Conservation (phyloP, 106 monocot species). For the Dioscorea zingiberensis region DNA sequence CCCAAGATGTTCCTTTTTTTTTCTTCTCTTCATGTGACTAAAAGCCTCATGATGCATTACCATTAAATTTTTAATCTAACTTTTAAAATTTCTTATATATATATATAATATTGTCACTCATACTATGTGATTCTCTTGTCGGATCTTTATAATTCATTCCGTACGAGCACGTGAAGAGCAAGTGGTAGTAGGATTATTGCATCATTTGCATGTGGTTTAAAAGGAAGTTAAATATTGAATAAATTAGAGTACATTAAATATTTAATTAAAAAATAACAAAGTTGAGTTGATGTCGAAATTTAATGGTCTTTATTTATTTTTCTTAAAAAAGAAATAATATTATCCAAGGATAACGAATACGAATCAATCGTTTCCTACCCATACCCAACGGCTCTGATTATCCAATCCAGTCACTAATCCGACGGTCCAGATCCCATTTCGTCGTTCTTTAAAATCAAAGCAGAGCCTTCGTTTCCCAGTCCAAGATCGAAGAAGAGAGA, state of each 20-base stretch:
- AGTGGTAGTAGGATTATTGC: too few species aligned
- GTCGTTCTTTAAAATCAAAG: not conserved
- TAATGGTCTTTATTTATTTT: not conserved
- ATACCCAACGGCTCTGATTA: constrained; percentile 15
- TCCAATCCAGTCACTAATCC: not conserved
- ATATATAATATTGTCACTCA: too few species aligned
- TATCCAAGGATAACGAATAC: constrained; percentile 17
- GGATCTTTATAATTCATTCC: too few species aligned
- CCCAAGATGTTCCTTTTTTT: too few species aligned
- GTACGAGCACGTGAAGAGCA: too few species aligned
- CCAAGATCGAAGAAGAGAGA: not conserved
- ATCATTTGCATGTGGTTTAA: not conserved
- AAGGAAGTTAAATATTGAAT: not conserved
- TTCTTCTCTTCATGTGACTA: too few species aligned
- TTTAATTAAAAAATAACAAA: not conserved
- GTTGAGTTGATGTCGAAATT: not conserved
- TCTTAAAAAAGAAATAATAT: not conserved
- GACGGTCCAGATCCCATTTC: constrained; percentile 16
- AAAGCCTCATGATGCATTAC: too few species aligned
- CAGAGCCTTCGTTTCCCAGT: not conserved
- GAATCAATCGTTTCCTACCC: constrained; percentile 40
- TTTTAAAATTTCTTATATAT: too few species aligned
- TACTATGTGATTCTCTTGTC: too few species aligned
- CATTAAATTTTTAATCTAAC: too few species aligned
- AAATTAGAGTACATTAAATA: not conserved